phyloP scores from a whole-genome alignment of 495 filamentous ascomycete genomes.

The Staphylotrichum tortipilum region DNA sequence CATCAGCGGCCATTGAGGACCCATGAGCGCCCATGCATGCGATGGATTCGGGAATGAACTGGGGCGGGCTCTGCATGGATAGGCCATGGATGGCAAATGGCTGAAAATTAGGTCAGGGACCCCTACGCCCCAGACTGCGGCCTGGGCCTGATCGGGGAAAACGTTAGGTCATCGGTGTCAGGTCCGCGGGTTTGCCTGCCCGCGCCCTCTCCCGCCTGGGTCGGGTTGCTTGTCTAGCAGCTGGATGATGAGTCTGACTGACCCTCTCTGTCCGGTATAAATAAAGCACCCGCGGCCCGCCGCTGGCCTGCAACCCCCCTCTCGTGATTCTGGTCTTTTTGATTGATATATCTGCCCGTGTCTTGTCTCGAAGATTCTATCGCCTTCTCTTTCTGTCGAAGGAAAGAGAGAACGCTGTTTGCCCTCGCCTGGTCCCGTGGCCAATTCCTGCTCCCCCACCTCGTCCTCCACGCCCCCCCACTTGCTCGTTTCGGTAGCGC shows the following conservation, averaged over 20 bases:
- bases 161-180: conserved; percentile 27
- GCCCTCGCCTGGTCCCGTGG: too few species aligned
- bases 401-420: too few species aligned
- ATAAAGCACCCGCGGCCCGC: conserved; percentile 16
- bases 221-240: too few species aligned
- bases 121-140: conserved; percentile 14
- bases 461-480: too few species aligned
- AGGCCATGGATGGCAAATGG: conserved; percentile 3
- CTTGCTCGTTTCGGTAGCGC: neutral
- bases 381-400: conserved; percentile 8
- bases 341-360: neutral
- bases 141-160: conserved; percentile 20
- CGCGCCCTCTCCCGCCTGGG: conserved; percentile 10
- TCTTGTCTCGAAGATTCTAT: neutral
- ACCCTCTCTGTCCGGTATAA: too few species aligned
- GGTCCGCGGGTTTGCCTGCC: conserved; percentile 7
- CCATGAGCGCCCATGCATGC: conserved; percentile 7
- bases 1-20: too few species aligned
- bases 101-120: conserved; percentile 1
- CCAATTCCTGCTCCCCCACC: too few species aligned
- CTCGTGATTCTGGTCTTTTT: neutral
- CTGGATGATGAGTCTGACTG: too few species aligned
- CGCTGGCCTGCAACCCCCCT: conserved; percentile 13
- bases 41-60: neutral
- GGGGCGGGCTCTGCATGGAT: too few species aligned